Evolutionary conservation across 1,284 basidiomycete species (phyloP).

Genomic region (Gastroboletus turbinatus): DNA sequence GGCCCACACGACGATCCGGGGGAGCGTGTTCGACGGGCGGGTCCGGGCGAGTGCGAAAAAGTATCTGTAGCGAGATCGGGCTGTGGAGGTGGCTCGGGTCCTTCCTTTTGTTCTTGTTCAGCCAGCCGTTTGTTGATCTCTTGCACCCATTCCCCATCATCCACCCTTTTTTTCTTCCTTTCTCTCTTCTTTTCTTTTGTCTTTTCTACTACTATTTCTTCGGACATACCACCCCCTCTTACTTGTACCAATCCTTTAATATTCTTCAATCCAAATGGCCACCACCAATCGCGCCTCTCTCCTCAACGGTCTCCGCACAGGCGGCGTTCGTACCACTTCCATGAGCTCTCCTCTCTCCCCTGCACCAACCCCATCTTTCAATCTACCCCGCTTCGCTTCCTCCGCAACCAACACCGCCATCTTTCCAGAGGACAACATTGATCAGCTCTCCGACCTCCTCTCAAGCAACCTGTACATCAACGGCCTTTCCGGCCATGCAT

Average conservation of each 20-base stretch:
- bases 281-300: slow-evolving; percentile 72
- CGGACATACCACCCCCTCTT: slow-evolving; percentile 17
- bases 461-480: slow-evolving; percentile 47
- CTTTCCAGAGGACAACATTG: slow-evolving; percentile 56
- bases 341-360: slow-evolving; percentile 65
- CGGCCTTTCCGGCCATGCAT: slow-evolving; percentile 17
- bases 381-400: slow-evolving; percentile 47
- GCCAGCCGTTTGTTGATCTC: slow-evolving; percentile 11
- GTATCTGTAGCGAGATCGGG: slow-evolving; percentile 49
- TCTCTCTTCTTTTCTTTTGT: slow-evolving; percentile 12
- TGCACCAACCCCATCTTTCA: slow-evolving; percentile 60
- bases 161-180: neutral
- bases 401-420: slow-evolving; percentile 38
- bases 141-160: neutral
- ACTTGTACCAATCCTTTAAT: slow-evolving; percentile 37
- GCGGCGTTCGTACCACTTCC: slow-evolving; percentile 74
- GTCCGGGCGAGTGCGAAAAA: slow-evolving; percentile 87
- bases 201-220: slow-evolving; percentile 19
- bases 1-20: slow-evolving; percentile 80
- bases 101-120: slow-evolving; percentile 18
- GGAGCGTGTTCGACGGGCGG: slow-evolving; percentile 76
- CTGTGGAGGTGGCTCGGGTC: slow-evolving; percentile 25
- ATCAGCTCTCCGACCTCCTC: slow-evolving; percentile 57
- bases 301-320: slow-evolving; percentile 80
- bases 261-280: slow-evolving; percentile 53